Percentiles rank a stretch among this genome's conserved stretches.
Evolutionary conservation across 495 filamentous ascomycete species (phyloP).

Genomic region (Aspergillus diversus): DNA sequence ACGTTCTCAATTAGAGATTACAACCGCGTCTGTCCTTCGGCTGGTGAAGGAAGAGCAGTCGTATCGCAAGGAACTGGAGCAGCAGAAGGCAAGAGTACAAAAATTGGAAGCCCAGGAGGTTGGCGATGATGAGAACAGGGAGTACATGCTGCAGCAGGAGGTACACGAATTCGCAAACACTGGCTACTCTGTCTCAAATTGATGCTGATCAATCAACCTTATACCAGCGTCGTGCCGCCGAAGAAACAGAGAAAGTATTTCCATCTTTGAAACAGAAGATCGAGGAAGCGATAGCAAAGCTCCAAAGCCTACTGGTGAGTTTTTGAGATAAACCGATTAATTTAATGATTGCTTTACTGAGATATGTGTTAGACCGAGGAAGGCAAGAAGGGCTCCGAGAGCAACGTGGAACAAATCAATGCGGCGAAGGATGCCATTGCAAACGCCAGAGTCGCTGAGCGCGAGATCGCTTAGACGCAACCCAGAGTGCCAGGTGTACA

Average conservation of each 20-base stretch:
- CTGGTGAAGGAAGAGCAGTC: conserved; percentile 88
- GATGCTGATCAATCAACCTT: conserved; percentile 15
- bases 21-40: conserved; percentile 73
- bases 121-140: conserved; percentile 64
- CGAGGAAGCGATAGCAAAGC: conserved; percentile 62
- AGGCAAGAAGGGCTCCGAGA: conserved; percentile 47
- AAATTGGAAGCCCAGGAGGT: conserved; percentile 58
- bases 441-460: conserved; percentile 56
- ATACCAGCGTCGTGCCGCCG: conserved; percentile 69
- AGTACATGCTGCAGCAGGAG: conserved; percentile 81
- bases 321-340: conserved; percentile 21
- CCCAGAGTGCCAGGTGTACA: background rate
- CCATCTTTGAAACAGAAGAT: conserved; percentile 69
- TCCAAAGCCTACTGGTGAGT: conserved; percentile 69
- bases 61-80: conserved; percentile 80
- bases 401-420: conserved; percentile 59
- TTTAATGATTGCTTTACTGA: background rate
- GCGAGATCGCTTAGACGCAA: conserved; percentile 41
- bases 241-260: conserved; percentile 83
- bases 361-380: conserved; percentile 41
- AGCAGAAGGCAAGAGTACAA: conserved; percentile 71
- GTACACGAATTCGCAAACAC: conserved; percentile 43
- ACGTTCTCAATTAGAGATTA: conserved; percentile 71
- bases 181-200: background rate
- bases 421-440: conserved; percentile 62